Evolutionary conservation across 2,329 filamentous ascomycete species (phyloP).

Genomic region (Epichloe baconii): DNA sequence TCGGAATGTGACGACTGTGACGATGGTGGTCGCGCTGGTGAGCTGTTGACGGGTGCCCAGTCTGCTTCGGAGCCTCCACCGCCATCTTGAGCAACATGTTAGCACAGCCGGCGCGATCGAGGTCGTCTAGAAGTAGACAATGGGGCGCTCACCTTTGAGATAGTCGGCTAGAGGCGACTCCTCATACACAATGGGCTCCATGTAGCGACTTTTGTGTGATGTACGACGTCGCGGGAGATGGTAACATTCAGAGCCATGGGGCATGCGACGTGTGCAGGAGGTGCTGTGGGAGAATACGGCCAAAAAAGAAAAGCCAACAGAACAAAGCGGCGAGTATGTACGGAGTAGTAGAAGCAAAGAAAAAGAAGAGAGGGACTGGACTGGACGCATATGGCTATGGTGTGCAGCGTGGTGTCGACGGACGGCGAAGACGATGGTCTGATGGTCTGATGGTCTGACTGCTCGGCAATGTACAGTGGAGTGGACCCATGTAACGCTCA

Average conservation of each 20-base stretch:
- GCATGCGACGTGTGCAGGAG: slow-evolving; percentile 2
- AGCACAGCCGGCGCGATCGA: not conserved
- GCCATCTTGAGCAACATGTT: slow-evolving; percentile 26
- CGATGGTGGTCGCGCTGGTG: slow-evolving; percentile 20
- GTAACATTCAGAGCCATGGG: slow-evolving; percentile 18
- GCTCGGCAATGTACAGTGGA: not conserved
- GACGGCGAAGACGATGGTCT: not conserved
- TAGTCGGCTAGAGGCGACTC: slow-evolving; percentile 81
- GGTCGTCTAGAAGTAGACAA: not conserved
- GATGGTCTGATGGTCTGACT: not conserved
- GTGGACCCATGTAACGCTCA: not conserved
- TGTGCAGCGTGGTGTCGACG: not conserved
- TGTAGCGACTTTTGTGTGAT: slow-evolving; percentile 13
- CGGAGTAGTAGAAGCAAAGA: not conserved
- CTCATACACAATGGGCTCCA: slow-evolving; percentile 83
- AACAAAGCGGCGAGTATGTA: not conserved
- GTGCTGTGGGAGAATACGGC: not conserved
- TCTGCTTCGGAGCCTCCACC: slow-evolving; percentile 31
- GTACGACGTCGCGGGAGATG: slow-evolving; percentile 14
- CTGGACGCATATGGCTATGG: not conserved
- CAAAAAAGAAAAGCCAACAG: not conserved
- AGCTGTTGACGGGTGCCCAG: slow-evolving; percentile 31
- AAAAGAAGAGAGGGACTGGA: not conserved
- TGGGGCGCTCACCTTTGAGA: slow-evolving; percentile 57
- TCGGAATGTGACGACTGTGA: slow-evolving; percentile 11